Conservation (phyloP, 306 rosid species). For the Prunus dulcis region DNA sequence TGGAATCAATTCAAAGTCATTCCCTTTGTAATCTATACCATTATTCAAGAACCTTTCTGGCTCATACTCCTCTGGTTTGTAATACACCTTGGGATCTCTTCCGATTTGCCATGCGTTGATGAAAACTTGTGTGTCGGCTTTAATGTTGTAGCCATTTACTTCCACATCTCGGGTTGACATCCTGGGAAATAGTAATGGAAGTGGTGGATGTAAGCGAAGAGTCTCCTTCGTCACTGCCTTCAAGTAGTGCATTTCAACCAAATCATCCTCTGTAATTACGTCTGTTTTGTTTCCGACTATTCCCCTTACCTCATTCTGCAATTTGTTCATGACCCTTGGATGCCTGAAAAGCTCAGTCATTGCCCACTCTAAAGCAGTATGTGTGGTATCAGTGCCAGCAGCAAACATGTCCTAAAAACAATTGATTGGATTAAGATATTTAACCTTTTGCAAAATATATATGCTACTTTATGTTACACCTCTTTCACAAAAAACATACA, state of each 20-base stretch:
- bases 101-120: slow-evolving; percentile 28
- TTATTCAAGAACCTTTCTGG: slow-evolving; percentile 18
- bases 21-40: slow-evolving; percentile 29
- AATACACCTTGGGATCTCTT: slow-evolving; percentile 20
- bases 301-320: slow-evolving; percentile 8
- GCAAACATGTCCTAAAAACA: slow-evolving; percentile 6
- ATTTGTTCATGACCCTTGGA: slow-evolving; percentile 12
- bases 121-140: slow-evolving; percentile 6
- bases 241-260: slow-evolving; percentile 9
- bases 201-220: slow-evolving; percentile 10
- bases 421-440: not conserved
- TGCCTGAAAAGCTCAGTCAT: slow-evolving; percentile 16
- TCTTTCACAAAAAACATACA: too few species aligned
- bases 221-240: slow-evolving; percentile 39
- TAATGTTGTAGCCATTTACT: not conserved
- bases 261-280: not conserved
- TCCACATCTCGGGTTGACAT: not conserved
- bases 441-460: not conserved
- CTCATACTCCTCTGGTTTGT: slow-evolving; percentile 1
- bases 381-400: slow-evolving; percentile 14
- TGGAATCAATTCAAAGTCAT: slow-evolving; percentile 32
- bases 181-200: slow-evolving; percentile 1
- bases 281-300: not conserved
- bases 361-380: slow-evolving; percentile 11
- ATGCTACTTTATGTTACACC: too few species aligned